Conservation (phyloP, 78 protist species). For the Protostelium mycophagum region DNA sequence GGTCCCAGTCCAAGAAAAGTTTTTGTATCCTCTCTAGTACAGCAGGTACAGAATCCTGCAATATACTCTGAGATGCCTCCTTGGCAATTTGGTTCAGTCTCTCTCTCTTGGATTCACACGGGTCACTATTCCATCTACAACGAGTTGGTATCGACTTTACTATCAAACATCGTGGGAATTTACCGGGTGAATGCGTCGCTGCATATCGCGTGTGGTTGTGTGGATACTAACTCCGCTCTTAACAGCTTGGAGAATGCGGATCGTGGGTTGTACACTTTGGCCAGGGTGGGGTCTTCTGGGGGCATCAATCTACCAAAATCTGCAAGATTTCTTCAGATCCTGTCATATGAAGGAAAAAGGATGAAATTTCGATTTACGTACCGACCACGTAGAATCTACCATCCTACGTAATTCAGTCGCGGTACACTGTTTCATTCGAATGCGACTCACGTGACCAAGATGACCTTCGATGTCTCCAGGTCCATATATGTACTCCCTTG, state of each 20-base stretch:
- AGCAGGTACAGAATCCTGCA: too few relatives aligned
- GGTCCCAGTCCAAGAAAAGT: too few relatives aligned
- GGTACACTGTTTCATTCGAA: not conserved
- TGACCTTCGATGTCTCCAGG: constrained; percentile 70
- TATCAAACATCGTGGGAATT: constrained; percentile 1
- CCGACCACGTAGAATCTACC: not conserved
- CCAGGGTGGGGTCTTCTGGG: not conserved
- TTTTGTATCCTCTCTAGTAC: too few relatives aligned
- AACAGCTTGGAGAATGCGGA: constrained; percentile 26
- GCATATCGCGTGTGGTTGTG: constrained; percentile 20
- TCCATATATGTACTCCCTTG: constrained; percentile 48
- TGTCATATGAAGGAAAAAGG: not conserved
- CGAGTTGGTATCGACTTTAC: not conserved
- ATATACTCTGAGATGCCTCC: too few relatives aligned
- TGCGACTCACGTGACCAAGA: constrained; percentile 25
- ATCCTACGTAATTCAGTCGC: not conserved
- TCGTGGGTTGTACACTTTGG: not conserved
- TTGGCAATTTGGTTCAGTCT: too few relatives aligned
- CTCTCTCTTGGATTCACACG: too few relatives aligned
- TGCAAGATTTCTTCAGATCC: not conserved
- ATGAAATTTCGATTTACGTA: too few relatives aligned
- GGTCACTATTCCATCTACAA: not conserved
- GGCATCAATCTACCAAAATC: not conserved
- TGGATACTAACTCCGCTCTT: constrained; percentile 55
- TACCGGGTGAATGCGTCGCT: constrained; percentile 40